Evolutionary conservation across 2,329 filamentous ascomycete genomes (phyloP).

Genomic region (Thermoascus crustaceus): DNA sequence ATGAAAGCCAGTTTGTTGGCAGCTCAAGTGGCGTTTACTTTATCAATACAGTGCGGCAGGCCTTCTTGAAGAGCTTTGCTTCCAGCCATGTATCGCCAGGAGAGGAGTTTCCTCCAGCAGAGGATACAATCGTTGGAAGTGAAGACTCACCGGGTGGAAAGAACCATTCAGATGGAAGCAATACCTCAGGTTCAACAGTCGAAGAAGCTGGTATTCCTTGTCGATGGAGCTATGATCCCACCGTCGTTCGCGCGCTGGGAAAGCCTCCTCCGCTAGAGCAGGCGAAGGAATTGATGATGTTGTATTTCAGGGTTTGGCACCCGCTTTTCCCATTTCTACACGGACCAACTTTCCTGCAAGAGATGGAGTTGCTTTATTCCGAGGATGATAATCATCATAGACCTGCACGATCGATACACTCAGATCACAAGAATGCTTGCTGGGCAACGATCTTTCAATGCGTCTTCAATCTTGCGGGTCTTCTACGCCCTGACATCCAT

Average conservation of each 20-base stretch:
- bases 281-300: conserved; percentile 38
- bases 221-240: conserved; percentile 22
- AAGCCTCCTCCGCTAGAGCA: conserved; percentile 20
- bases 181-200: conserved; percentile 4
- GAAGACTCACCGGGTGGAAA: conserved; percentile 16
- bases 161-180: conserved; percentile 9
- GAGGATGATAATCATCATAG: conserved; percentile 3
- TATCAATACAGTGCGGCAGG: conserved; percentile 45
- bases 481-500: conserved; percentile 23
- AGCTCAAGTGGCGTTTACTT: conserved; percentile 48
- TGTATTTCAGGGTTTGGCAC: conserved; percentile 47
- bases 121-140: conserved; percentile 22
- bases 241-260: conserved; percentile 18
- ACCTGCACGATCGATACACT: not conserved
- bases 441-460: conserved; percentile 41
- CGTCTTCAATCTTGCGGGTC: conserved; percentile 42
- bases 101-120: conserved; percentile 21
- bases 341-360: conserved; percentile 41
- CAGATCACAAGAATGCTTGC: conserved; percentile 18
- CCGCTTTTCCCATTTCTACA: conserved; percentile 46
- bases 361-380: conserved; percentile 38
- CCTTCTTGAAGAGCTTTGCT: conserved; percentile 36
- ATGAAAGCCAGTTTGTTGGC: conserved; percentile 45
- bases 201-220: conserved; percentile 8
- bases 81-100: conserved; percentile 9